Evolutionary conservation across 169 alveolate species (phyloP).

Genomic region (Plasmodium reichenowi): DNA sequence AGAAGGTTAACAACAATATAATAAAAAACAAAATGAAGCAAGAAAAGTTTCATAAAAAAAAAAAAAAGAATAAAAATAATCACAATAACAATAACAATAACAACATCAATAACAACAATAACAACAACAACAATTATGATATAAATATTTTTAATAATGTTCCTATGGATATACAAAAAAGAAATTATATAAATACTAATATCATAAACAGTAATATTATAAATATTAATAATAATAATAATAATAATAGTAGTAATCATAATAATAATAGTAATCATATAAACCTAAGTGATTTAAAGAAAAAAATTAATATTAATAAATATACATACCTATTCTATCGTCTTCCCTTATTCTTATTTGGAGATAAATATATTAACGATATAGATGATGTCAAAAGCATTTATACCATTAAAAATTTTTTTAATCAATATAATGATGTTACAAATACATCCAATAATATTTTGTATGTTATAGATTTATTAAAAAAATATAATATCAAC

Average conservation of each 20-base stretch:
- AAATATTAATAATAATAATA: background rate
- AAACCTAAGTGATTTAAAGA: slow-evolving; percentile 17
- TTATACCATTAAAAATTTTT: slow-evolving; percentile 10
- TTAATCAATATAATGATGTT: slow-evolving; percentile 7
- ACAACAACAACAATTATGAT: background rate
- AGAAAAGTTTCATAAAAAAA: slow-evolving; percentile 21
- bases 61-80: slow-evolving; percentile 24
- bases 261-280: slow-evolving; percentile 3
- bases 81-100: background rate
- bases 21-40: slow-evolving; percentile 18
- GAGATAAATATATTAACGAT: slow-evolving; percentile 35
- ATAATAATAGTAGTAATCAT: slow-evolving; percentile 17
- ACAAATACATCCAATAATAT: slow-evolving; percentile 24
- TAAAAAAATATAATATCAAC: slow-evolving; percentile 9
- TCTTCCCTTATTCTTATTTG: slow-evolving; percentile 31
- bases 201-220: background rate
- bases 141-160: slow-evolving; percentile 27
- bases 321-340: slow-evolving; percentile 47
- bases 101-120: background rate
- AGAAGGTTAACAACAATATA: slow-evolving; percentile 17
- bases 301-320: slow-evolving; percentile 38
- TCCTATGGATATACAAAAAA: slow-evolving; percentile 11
- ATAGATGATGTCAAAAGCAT: slow-evolving; percentile 20
- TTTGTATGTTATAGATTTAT: slow-evolving; percentile 10
- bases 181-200: background rate